Conservation (phyloP, 208 protist species). For the Leishmania lainsoni region DNA sequence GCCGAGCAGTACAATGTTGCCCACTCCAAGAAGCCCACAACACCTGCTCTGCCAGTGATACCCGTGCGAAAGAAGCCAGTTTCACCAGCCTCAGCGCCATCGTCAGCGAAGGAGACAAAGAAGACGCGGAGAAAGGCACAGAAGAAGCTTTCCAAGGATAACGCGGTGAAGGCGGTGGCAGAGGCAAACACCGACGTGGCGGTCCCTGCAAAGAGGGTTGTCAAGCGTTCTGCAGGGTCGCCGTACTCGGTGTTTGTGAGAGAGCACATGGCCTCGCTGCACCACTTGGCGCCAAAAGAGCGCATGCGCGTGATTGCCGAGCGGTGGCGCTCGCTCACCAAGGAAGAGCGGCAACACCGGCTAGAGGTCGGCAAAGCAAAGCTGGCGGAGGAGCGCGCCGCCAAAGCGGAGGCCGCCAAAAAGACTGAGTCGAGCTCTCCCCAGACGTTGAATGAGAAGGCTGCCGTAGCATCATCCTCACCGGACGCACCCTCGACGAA, state of each 20-base stretch:
- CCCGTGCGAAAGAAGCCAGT: slow-evolving; percentile 22
- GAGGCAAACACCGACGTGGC: not conserved
- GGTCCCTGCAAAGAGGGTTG: not conserved
- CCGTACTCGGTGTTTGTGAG: slow-evolving; percentile 69
- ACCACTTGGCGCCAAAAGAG: slow-evolving; percentile 46
- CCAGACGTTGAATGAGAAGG: not conserved
- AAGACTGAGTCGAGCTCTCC: not conserved
- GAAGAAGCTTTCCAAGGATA: slow-evolving; percentile 3
- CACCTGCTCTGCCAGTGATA: slow-evolving; percentile 12
- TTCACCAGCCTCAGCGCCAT: not conserved
- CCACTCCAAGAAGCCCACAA: slow-evolving; percentile 4
- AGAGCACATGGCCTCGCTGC: slow-evolving; percentile 64
- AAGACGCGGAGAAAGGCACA: not conserved
- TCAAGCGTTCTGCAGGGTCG: slow-evolving; percentile 13
- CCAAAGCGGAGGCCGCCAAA: not conserved
- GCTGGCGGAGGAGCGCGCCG: slow-evolving; percentile 5
- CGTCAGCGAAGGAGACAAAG: slow-evolving; percentile 3
- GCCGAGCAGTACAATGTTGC: slow-evolving; percentile 27
- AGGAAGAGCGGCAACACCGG: slow-evolving; percentile 28
- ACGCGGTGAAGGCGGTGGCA: not conserved
- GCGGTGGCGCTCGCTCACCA: slow-evolving; percentile 54
- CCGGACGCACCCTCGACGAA: not conserved
- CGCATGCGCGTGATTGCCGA: slow-evolving; percentile 58
- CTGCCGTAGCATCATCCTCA: not conserved
- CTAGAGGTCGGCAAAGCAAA: slow-evolving; percentile 8